phyloP scores from a whole-genome alignment of 148 eudicot species.

The Vaccinium myrtillus region DNA sequence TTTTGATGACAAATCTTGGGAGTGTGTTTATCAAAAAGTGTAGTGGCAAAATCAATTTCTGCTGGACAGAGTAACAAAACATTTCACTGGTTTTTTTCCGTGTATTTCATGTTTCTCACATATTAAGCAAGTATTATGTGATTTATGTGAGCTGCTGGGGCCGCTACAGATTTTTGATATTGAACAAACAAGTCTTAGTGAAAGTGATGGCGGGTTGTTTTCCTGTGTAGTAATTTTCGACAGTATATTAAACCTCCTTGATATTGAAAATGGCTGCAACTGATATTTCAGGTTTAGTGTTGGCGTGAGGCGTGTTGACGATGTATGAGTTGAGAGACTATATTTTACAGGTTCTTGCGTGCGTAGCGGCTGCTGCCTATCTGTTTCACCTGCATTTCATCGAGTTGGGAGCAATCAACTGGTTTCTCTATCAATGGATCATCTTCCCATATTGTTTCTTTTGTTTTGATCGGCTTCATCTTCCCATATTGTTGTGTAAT shows the following conservation, averaged over 20 bases:
- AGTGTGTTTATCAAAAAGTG: no score
- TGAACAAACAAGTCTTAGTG: not conserved
- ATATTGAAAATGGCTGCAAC: not conserved
- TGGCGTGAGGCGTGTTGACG: not conserved
- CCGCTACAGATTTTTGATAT: not conserved
- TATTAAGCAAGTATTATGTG: not conserved
- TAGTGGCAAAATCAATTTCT: no score
- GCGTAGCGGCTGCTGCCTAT: not conserved
- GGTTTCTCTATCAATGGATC: slow-evolving; percentile 4
- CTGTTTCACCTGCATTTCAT: not conserved
- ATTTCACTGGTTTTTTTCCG: not conserved
- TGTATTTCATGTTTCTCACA: not conserved
- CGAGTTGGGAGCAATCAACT: not conserved
- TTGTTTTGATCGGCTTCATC: not conserved
- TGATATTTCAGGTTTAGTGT: slow-evolving; percentile 20
- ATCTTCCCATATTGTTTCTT: not conserved
- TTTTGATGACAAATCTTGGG: no score
- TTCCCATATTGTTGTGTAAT: slow-evolving; percentile 16
- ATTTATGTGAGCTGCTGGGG: not conserved
- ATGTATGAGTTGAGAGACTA: slow-evolving; percentile 7
- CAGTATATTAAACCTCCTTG: not conserved
- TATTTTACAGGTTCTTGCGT: slow-evolving; percentile 1
- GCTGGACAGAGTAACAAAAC: not conserved
- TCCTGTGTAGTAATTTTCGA: not conserved
- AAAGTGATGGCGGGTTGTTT: not conserved